Base-by-base conservation (phyloP, 169 alveolate species). In the Eimeria praecox region DNA sequence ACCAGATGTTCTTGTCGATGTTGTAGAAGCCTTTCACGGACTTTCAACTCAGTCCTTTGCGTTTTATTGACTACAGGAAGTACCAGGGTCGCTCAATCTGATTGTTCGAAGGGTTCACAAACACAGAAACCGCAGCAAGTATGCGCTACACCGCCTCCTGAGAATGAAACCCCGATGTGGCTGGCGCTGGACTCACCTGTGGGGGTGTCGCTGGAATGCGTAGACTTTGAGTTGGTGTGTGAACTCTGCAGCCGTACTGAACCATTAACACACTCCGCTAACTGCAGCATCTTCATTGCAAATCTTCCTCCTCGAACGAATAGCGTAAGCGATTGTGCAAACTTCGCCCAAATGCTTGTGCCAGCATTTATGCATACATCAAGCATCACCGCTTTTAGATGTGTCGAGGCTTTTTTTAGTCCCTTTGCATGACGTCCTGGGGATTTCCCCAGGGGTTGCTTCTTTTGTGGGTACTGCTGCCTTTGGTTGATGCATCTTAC, bases 261-360 rank as follows among this genome's bases (percentile, higher is more conserved):
- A 33, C 93, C 93, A 35, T 49, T 87, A 38, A 87, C 93, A 16
- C 93, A 87, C 44, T 69, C 93, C 33, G 93, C 93, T 27, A 87
- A 87, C 42, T 87, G 93, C 77, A 87, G 93, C 93, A 87, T 87
- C 59, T 87, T 87, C 71, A 87, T 87, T 59, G 93, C 93, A 87
- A 87, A 87, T 24, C 80, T 87, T 33, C 93, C 93, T 62, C 93
- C 93, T 38, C 93, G 59, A 40, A 87, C 93, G 20, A 87, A 87
- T n/a, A 62, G 83, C 33, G 93, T 87, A 38, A 87, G 93, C 20
- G 20, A 9, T 14, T 46, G 22, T n/a, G 44, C 16, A 16, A 6
- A 64, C 89, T 14, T 27, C 80, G 24, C 42, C 10, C 80, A 10
- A 69, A 33, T 73, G 52, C 4, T 73, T 33, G 16, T 20, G 24